Evolutionary conservation across 2,329 filamentous ascomycete species (phyloP), one percentile per base, ranked within the genome.

Genomic region (Colletotrichum spaethianum): DNA sequence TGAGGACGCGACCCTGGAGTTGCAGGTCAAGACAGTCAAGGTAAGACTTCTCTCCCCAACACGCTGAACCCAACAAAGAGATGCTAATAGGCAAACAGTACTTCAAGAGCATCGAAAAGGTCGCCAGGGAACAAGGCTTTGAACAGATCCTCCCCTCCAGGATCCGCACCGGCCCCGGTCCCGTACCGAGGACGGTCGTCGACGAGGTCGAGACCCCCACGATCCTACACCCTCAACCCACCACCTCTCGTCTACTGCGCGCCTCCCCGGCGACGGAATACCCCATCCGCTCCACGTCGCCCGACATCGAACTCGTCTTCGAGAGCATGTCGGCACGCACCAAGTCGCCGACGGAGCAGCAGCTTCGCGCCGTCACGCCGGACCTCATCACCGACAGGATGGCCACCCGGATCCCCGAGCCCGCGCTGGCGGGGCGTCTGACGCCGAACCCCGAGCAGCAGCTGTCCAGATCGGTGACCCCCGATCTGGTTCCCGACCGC

Each of bases 11-110:
- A 94, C 92, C 1, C 83, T 93, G 18, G 92, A 93, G 80, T 84
- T 94, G 63, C 91, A 92, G 79, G 92, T 93, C 73, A 93, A 93
- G 85, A 93, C 92, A 0, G 92, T 93, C 77, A 90, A 88, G 84
- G 88, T 87, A 80, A 77, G 80, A 42, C 33, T 9, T 26, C 8
- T 16, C 14, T 28, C 3, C 18, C 5, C 18, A 23, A 9, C n/a
- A n/a, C 16, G 3, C 26, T 11, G n/a, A 23, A 26, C 44, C 23
- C 31, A n/a, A 40, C 18, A 4, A 40, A 9, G 11, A 40, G 16
- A 14, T 33, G 23, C 69, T 63, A 31, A 72, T 57, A 18, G 16
- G 46, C 9, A 4, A 48, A 1, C 75, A 91, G 84, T 93, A 93
- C 80, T 93, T 93, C 81, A 93, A 93, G 82, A 91, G 89, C 73